These are phyloP conservation scores for Sistotremastrum suecicum DNA, from an alignment of 768 basidiomycete genomes.

Conservation along the genomic window DNA sequence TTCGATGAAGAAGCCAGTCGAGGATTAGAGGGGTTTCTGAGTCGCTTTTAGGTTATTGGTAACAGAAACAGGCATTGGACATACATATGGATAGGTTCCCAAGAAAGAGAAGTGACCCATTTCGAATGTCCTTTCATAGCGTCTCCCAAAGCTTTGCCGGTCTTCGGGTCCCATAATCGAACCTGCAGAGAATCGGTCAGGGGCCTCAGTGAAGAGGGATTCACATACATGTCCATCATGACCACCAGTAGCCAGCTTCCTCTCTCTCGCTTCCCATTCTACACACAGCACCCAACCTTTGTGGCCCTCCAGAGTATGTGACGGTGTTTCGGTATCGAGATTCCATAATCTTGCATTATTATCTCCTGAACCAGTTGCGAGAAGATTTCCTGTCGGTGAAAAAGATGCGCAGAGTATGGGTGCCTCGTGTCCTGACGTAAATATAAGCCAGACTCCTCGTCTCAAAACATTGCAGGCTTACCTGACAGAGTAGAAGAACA, in stretches of 20 bases:
- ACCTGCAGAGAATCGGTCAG: constrained; percentile 25
- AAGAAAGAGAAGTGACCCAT: constrained; percentile 90
- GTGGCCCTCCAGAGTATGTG: constrained; percentile 76
- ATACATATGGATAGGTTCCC: constrained; percentile 92
- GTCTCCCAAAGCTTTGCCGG: constrained; percentile 78
- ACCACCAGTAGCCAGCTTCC: constrained; percentile 83
- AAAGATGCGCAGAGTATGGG: constrained; percentile 93
- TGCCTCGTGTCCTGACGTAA: constrained; percentile 60
- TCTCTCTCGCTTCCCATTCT: constrained; percentile 92
- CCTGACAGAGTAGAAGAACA: constrained; percentile 89
- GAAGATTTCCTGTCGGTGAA: constrained; percentile 80
- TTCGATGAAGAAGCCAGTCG: constrained; percentile 92
- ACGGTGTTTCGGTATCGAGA: constrained; percentile 83
- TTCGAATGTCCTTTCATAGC: constrained; percentile 88
- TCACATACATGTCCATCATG: constrained; percentile 78
- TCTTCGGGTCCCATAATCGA: constrained; percentile 86
- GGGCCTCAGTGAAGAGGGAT: not conserved
- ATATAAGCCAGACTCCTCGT: not conserved
- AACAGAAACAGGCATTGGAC: constrained; percentile 13
- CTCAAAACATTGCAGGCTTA: constrained; percentile 15
- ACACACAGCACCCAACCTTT: constrained; percentile 94
- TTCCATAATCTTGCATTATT: constrained; percentile 91
- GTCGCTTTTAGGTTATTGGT: not conserved
- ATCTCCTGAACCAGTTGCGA: constrained; percentile 94
- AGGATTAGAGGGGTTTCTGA: constrained; percentile 62